Conservation (phyloP, 1,139 yeast species). For the Tardiomyces digboiensis region DNA sequence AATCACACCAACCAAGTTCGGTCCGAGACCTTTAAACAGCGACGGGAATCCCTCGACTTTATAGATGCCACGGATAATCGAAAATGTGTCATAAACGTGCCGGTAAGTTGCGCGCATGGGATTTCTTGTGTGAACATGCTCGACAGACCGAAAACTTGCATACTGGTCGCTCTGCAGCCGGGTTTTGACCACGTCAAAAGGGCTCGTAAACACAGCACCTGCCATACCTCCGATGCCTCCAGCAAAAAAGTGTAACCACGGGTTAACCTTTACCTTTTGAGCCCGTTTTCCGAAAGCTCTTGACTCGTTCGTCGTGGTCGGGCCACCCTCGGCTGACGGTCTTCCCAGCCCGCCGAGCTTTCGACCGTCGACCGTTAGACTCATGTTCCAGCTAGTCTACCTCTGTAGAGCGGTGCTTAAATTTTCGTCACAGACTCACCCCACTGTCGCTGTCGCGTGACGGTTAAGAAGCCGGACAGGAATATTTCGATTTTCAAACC, state of each 20-base stretch:
- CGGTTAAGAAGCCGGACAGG: too few relatives aligned
- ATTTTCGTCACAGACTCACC: too few relatives aligned
- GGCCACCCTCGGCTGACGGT: neutral
- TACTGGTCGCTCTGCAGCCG: constrained; percentile 85
- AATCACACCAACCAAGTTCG: constrained; percentile 95
- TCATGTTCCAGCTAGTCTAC: neutral
- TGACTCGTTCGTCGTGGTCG: neutral
- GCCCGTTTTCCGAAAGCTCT: neutral
- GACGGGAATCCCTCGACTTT: constrained; percentile 74
- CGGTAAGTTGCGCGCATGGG: neutral
- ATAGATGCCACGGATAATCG: constrained; percentile 61
- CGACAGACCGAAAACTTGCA: constrained; percentile 16
- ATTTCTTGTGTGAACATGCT: constrained; percentile 9
- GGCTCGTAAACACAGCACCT: constrained; percentile 90
- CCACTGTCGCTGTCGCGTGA: too few relatives aligned
- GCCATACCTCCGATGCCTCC: constrained; percentile 99
- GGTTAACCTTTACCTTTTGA: constrained; percentile 36
- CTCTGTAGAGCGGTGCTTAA: too few relatives aligned
- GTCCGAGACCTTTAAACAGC: constrained; percentile 90
- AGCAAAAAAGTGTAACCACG: constrained; percentile 98
- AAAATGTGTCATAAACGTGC: constrained; percentile 78
- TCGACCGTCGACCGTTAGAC: neutral
- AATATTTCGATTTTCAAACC: neutral
- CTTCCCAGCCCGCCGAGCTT: neutral
- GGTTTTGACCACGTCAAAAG: constrained; percentile 94